These are phyloP conservation scores for Sporothrix globosa DNA, from an alignment of 2,329 filamentous ascomycete species.

Conservation along the genomic window DNA sequence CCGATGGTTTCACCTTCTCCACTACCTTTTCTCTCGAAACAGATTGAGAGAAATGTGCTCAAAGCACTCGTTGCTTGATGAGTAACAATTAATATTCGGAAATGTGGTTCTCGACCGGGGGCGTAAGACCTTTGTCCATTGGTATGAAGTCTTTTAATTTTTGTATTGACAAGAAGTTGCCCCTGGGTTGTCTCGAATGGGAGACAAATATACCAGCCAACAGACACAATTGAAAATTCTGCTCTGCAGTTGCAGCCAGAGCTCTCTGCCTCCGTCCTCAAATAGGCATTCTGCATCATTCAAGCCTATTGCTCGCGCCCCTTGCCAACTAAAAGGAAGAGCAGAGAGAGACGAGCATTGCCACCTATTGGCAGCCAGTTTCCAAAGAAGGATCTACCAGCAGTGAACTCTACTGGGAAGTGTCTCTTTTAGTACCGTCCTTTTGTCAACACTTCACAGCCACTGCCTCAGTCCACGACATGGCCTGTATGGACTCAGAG, in stretches of 20 bases:
- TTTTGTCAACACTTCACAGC: not conserved
- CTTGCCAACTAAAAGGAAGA: not conserved
- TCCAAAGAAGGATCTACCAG: not conserved
- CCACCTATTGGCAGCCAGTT: not conserved
- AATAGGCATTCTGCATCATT: not conserved
- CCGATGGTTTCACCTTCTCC: not conserved
- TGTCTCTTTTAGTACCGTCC: not conserved
- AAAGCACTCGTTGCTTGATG: not conserved
- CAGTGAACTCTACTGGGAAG: not conserved
- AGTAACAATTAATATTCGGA: no score
- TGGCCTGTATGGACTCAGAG: not conserved
- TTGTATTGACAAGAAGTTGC: not conserved
- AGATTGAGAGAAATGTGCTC: constrained; percentile 6
- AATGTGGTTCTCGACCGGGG: not conserved
- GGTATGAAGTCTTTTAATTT: no score
- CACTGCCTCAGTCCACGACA: constrained; percentile 3
- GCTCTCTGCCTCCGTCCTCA: not conserved
- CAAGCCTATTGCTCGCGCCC: not conserved
- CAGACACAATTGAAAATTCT: not conserved
- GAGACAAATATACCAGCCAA: not conserved
- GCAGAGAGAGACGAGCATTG: not conserved
- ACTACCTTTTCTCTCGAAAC: not conserved
- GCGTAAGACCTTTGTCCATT: not conserved
- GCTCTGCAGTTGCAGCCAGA: constrained; percentile 1
- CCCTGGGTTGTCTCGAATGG: not conserved